Percentiles rank a stretch among this genome's conserved stretches.
Conservation (phyloP, 305 asterid species). For the Fraxinus sp. region DNA sequence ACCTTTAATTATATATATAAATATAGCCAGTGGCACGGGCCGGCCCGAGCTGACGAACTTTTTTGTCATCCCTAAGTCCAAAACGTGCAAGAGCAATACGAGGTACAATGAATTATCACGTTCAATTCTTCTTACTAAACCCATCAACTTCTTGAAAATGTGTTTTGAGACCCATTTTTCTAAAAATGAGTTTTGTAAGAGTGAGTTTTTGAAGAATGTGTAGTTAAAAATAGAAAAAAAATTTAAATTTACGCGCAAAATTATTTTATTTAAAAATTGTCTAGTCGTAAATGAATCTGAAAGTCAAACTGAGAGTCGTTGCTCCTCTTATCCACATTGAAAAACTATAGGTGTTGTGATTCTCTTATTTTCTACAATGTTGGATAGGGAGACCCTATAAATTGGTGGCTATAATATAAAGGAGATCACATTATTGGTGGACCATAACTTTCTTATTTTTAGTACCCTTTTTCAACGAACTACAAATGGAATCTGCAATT, state of each 20-base stretch:
- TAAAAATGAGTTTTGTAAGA: no score
- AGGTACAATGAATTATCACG: background rate
- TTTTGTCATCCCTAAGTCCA: no score
- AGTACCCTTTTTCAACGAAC: conserved; percentile 14
- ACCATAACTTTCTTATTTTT: conserved; percentile 24
- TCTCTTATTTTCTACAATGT: conserved; percentile 9
- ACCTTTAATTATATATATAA: no score
- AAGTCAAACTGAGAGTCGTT: background rate
- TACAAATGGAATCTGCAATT: background rate
- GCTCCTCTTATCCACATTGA: conserved; percentile 19
- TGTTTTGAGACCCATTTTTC: background rate
- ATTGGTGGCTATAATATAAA: conserved; percentile 17
- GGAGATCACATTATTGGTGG: conserved; percentile 26
- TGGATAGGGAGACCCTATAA: background rate
- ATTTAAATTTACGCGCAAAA: background rate
- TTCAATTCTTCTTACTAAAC: background rate
- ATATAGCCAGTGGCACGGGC: no score
- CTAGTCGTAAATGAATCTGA: background rate
- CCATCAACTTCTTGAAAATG: background rate
- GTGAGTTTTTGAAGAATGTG: background rate
- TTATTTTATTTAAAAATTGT: no score
- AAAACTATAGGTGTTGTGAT: background rate
- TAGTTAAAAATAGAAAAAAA: no score
- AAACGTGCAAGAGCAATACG: background rate
- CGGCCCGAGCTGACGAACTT: no score